These are phyloP conservation scores for Chaetomium olivaceum DNA, from an alignment of 2,329 filamentous ascomycete genomes.

Conservation along the genomic window DNA sequence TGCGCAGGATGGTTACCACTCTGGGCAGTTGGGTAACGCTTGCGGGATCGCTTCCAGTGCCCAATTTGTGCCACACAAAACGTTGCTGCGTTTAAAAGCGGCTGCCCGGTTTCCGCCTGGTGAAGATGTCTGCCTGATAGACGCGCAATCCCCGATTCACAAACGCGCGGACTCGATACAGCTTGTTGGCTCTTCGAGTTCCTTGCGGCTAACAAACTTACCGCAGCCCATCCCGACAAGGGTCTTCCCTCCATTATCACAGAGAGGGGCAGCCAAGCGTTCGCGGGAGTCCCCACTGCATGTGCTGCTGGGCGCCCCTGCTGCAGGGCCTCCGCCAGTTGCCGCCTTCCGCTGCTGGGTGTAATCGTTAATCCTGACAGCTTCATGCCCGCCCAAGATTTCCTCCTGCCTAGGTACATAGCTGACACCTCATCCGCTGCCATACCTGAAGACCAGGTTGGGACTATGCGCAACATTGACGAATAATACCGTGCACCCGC, in stretches of 20 bases:
- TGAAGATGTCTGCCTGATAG: background rate
- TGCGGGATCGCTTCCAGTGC: background rate
- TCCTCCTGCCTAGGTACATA: background rate
- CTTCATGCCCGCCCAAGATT: slow-evolving; percentile 1
- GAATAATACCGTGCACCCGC: background rate
- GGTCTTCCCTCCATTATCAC: background rate
- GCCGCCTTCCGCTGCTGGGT: slow-evolving; percentile 3
- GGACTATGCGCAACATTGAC: background rate
- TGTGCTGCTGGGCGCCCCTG: background rate
- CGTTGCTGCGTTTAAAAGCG: background rate
- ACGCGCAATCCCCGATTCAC: slow-evolving; percentile 3
- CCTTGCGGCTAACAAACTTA: slow-evolving; percentile 1
- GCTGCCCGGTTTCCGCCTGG: background rate
- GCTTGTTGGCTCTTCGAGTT: background rate
- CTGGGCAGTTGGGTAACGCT: background rate
- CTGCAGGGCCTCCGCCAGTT: slow-evolving; percentile 2
- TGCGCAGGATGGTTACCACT: background rate
- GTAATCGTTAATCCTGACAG: background rate
- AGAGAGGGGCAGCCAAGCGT: slow-evolving; percentile 9
- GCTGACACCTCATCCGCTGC: background rate
- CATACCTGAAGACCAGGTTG: background rate
- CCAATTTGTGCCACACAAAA: background rate
- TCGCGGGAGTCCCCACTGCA: slow-evolving; percentile 5
- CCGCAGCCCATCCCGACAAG: background rate
- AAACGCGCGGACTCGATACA: background rate